Evolutionary conservation across 75 land plant genomes (phyloP).

Genomic region (Chamaecyparis obtusa): DNA sequence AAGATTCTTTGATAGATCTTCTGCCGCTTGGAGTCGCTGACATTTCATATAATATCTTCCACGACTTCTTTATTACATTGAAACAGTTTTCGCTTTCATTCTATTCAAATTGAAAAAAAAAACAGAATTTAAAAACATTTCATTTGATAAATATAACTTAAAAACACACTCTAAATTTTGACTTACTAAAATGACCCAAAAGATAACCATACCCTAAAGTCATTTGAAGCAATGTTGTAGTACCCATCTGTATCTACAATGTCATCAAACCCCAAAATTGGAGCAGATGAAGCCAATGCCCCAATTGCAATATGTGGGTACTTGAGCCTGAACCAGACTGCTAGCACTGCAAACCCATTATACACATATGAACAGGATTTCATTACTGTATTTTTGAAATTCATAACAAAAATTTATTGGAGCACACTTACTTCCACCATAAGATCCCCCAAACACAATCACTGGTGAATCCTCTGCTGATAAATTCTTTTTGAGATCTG

Average conservation of each 20-base stretch:
- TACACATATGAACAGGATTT: background rate
- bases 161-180: no score
- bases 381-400: background rate
- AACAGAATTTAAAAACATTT: background rate
- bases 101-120: conserved; percentile 3
- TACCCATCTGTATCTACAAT: conserved; percentile 37
- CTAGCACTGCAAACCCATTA: conserved; percentile 51
- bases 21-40: conserved; percentile 37
- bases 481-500: conserved; percentile 46
- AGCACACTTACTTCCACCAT: conserved; percentile 61
- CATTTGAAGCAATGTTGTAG: conserved; percentile 37
- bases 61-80: conserved; percentile 47
- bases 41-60: conserved; percentile 41
- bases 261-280: conserved; percentile 54
- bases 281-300: conserved; percentile 72
- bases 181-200: no score
- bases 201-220: conserved; percentile 38
- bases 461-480: conserved; percentile 40
- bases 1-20: conserved; percentile 27
- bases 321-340: conserved; percentile 73
- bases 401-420: no score
- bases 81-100: conserved; percentile 49
- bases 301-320: conserved; percentile 70
- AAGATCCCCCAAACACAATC: conserved; percentile 65
- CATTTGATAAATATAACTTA: no score